phyloP scores from a whole-genome alignment of 352 stramenopile species.

The Globisporangium polare region DNA sequence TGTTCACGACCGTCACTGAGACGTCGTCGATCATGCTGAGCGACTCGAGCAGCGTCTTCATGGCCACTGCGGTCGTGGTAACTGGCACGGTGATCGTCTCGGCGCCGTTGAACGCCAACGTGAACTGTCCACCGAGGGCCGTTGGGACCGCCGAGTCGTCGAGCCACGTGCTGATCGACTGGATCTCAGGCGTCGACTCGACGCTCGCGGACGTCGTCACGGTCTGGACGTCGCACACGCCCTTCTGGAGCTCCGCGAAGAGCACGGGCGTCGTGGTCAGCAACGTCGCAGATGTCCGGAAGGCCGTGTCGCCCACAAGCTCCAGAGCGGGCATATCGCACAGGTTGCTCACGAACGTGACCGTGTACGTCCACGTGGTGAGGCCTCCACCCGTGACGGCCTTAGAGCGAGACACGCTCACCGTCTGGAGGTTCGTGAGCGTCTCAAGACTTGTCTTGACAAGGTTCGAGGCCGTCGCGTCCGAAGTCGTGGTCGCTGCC shows the following conservation, averaged over 20 bases:
- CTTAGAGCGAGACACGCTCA: conserved; percentile 62
- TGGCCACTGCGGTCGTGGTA: conserved; percentile 22
- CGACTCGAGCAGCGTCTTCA: conserved; percentile 67
- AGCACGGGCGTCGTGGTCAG: conserved; percentile 28
- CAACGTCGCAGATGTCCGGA: conserved; percentile 35
- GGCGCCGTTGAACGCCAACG: conserved; percentile 51
- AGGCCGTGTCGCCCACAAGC: conserved; percentile 42
- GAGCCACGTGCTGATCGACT: conserved; percentile 81
- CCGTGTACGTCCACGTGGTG: conserved; percentile 58
- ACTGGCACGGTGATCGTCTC: conserved; percentile 42
- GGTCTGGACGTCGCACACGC: conserved; percentile 94
- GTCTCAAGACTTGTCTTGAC: conserved; percentile 82
- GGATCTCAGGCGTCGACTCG: conserved; percentile 87
- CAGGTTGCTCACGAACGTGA: conserved; percentile 88
- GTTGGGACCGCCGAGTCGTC: conserved; percentile 31
- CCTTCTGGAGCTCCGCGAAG: conserved; percentile 72
- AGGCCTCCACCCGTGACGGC: conserved; percentile 11
- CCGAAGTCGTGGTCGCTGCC: conserved; percentile 23
- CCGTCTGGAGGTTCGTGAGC: conserved; percentile 79
- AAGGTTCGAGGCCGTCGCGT: conserved; percentile 58
- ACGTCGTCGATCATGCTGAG: conserved; percentile 81
- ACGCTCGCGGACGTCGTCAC: conserved; percentile 89
- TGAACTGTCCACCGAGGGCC: conserved; percentile 60
- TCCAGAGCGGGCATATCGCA: conserved; percentile 76
- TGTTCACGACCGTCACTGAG: conserved; percentile 40